phyloP scores from a whole-genome alignment of 495 filamentous ascomycete species.

The Neurospora sublineolata region DNA sequence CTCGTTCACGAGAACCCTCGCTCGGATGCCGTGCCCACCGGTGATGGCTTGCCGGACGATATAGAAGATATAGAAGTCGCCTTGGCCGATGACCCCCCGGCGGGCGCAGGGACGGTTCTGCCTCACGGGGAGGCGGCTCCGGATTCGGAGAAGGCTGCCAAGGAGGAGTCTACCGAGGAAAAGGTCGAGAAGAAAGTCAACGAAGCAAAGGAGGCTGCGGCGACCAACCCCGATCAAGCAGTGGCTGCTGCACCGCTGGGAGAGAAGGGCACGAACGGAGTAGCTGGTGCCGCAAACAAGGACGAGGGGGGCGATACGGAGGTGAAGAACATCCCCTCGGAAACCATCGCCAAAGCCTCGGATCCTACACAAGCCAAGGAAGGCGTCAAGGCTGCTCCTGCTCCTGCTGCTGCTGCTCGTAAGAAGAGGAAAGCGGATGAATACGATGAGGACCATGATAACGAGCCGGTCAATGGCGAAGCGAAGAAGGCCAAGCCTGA shows the following conservation, averaged over 20 bases:
- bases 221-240: constrained; percentile 1
- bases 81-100: neutral
- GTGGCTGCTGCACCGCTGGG: neutral
- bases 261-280: neutral
- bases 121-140: neutral
- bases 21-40: neutral
- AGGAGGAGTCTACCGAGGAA: constrained; percentile 1
- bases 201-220: neutral
- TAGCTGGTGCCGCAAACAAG: constrained; percentile 1
- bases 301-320: constrained; percentile 8
- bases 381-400: constrained; percentile 5
- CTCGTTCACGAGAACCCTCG: neutral
- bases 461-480: constrained; percentile 8
- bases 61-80: neutral
- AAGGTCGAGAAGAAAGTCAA: constrained; percentile 1
- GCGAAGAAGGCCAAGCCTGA: constrained; percentile 28
- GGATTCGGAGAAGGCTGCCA: neutral
- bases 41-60: neutral
- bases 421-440: constrained; percentile 9
- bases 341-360: neutral
- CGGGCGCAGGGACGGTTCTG: neutral
- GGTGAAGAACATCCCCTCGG: constrained; percentile 7
- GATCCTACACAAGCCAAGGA: neutral
- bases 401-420: constrained; percentile 1
- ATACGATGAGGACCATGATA: constrained; percentile 9